phyloP scores from a whole-genome alignment of 805 yeast species.

The Kurtzmaniella cleridarum region DNA sequence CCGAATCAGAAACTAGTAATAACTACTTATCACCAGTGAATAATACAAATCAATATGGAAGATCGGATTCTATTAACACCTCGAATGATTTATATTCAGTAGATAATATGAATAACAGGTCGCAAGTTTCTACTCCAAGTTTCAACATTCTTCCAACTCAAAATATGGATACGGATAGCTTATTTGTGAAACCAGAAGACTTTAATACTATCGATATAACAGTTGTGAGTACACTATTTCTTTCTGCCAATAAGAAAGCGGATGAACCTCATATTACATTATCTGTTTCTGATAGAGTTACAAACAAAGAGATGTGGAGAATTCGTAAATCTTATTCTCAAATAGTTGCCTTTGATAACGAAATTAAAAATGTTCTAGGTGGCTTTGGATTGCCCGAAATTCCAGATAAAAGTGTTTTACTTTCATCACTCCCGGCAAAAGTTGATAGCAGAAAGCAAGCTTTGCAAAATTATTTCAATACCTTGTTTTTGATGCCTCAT shows the following conservation, averaged over 20 bases:
- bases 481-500: slow-evolving; percentile 52
- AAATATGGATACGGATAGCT: slow-evolving; percentile 13
- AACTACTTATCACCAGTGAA: too few species aligned
- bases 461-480: slow-evolving; percentile 55
- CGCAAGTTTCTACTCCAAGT: background rate
- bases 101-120: background rate
- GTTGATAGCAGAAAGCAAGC: slow-evolving; percentile 56
- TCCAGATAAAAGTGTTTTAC: slow-evolving; percentile 60
- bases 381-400: slow-evolving; percentile 54
- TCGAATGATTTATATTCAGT: background rate
- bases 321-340: slow-evolving; percentile 60
- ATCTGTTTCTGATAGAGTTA: slow-evolving; percentile 55
- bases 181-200: slow-evolving; percentile 58
- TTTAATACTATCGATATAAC: slow-evolving; percentile 45
- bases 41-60: too few species aligned
- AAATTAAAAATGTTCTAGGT: slow-evolving; percentile 47
- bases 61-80: too few species aligned
- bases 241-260: slow-evolving; percentile 31
- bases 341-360: slow-evolving; percentile 56
- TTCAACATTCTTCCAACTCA: background rate
- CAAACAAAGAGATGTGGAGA: slow-evolving; percentile 68
- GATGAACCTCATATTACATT: slow-evolving; percentile 61
- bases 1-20: too few species aligned
- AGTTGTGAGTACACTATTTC: slow-evolving; percentile 43
- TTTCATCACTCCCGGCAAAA: slow-evolving; percentile 54